Base-by-base conservation (phyloP, 352 stramenopile genomes). In the Globisporangium paroecandrum region DNA sequence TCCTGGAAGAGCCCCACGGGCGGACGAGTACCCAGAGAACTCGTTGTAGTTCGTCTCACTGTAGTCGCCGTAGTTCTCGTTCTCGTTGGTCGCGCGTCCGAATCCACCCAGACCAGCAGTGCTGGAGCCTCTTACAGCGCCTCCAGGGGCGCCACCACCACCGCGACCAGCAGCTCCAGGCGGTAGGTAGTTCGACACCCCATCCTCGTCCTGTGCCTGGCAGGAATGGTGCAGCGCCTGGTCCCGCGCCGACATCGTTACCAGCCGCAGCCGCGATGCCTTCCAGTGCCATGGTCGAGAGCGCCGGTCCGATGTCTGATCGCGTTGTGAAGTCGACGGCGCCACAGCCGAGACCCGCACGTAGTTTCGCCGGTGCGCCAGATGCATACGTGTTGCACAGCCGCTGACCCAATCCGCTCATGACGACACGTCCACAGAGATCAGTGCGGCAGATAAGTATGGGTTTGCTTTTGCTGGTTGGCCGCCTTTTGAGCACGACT, bases 31-130 rank as follows among this genome's bases (percentile, higher is more conserved):
- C 8, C 89, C 88, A 25, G 86, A 89, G 73, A 97, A 97, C 68
- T 95, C 77, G 76, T 97, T 89, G 82, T 95, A 97, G 72, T 97
- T 96, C 22, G 85, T 93, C 75, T 97, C 91, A 66, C 85, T 96
- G 66, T 96, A 96, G 77, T 97, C 89, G 29, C 79, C 86, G 71
- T 83, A 91, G 69, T 96, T 88, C 65, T 93, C 88, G 71, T 92
- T 85, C 62, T 94, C 89, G 69, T 97, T 89, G 32, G 79, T 92
- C 49, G 91, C 90, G 70, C 89, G 82, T 0, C 86, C 87, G 63
- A 94, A 96, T 24, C 88, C 88, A 56, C 88, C 88, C 69, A 94
- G 81, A 0, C 88, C 88, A 1, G 88, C 88, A 1, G 88, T 96
- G 0, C 88, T 86, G 0, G 86, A 94, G 43, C 88, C 88, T 24